phyloP scores from a whole-genome alignment of 495 filamentous ascomycete genomes.

The Jackrogersella minutella region DNA sequence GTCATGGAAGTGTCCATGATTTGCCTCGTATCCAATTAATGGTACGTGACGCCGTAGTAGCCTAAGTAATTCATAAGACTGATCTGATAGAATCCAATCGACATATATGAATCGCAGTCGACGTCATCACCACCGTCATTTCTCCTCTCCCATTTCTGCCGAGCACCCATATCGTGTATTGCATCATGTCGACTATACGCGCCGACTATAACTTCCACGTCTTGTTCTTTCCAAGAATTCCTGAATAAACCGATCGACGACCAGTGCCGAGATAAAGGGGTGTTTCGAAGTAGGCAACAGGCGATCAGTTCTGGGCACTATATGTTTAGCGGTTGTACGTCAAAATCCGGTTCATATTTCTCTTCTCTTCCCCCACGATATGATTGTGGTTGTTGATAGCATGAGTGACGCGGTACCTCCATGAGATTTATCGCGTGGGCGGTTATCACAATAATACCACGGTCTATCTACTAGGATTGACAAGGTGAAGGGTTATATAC shows the following conservation, averaged over 20 bases:
- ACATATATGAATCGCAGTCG: background rate
- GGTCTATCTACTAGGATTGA: background rate
- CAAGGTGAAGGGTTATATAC: background rate
- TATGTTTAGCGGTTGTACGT: conserved; percentile 23
- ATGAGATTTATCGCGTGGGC: background rate
- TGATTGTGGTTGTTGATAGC: background rate
- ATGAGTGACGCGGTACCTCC: background rate
- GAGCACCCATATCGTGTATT: conserved; percentile 19
- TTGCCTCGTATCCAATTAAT: too few species aligned
- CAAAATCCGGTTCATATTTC: conserved; percentile 27
- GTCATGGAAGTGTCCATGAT: too few species aligned
- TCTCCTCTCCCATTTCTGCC: conserved; percentile 11
- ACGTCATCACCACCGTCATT: conserved; percentile 12
- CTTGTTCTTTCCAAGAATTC: conserved; percentile 2
- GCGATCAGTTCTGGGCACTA: conserved; percentile 28
- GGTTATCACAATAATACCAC: background rate
- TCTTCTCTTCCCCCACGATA: conserved; percentile 9
- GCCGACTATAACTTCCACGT: conserved; percentile 3
- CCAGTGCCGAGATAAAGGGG: conserved; percentile 9
- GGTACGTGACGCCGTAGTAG: too few species aligned
- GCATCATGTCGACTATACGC: conserved; percentile 1
- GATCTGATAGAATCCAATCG: conserved; percentile 2
- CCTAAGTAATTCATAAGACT: background rate
- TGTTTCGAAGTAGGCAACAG: background rate
- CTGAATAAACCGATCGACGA: conserved; percentile 17